phyloP scores from a whole-genome alignment of 192 early-diverging fungal species.

The Backusella liffmaniae region DNA sequence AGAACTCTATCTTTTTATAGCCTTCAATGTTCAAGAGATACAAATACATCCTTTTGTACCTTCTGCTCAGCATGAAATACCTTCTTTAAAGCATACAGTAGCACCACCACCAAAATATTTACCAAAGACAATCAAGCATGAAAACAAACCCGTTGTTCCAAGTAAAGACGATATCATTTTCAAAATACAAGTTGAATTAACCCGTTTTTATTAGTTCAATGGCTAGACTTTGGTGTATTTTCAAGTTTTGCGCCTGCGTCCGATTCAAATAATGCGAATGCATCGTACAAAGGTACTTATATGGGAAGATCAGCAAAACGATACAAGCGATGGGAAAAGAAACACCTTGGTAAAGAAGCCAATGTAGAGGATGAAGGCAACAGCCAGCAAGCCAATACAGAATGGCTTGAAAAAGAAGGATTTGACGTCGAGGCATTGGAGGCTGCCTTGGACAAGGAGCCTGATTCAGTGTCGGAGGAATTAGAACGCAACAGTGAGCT shows the following conservation, averaged over 20 bases:
- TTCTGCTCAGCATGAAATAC: constrained; percentile 20
- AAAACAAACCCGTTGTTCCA: constrained; percentile 28
- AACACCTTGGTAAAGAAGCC: background rate
- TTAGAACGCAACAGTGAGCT: constrained; percentile 43
- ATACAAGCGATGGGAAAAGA: constrained; percentile 17
- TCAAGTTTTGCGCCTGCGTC: constrained; percentile 52
- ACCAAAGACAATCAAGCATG: constrained; percentile 7
- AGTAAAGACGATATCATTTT: constrained; percentile 8
- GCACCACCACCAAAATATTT: constrained; percentile 1
- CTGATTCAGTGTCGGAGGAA: constrained; percentile 14
- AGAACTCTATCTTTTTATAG: background rate
- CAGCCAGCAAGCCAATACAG: constrained; percentile 9
- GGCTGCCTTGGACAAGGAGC: constrained; percentile 16
- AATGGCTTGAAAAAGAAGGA: constrained; percentile 29
- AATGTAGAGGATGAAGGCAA: background rate
- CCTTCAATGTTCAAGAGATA: constrained; percentile 38
- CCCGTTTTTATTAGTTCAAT: constrained; percentile 39
- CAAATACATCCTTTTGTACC: constrained; percentile 25
- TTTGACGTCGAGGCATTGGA: constrained; percentile 25
- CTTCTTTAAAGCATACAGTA: constrained; percentile 31
- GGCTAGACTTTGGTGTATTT: constrained; percentile 46
- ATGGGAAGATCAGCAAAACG: constrained; percentile 29
- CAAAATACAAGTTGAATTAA: background rate
- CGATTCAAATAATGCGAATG: constrained; percentile 47
- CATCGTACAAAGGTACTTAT: constrained; percentile 44